Evolutionary conservation across 495 filamentous ascomycete species (phyloP), one percentile per base, ranked within the genome.

Genomic region (Aspergillus funiculosus): DNA sequence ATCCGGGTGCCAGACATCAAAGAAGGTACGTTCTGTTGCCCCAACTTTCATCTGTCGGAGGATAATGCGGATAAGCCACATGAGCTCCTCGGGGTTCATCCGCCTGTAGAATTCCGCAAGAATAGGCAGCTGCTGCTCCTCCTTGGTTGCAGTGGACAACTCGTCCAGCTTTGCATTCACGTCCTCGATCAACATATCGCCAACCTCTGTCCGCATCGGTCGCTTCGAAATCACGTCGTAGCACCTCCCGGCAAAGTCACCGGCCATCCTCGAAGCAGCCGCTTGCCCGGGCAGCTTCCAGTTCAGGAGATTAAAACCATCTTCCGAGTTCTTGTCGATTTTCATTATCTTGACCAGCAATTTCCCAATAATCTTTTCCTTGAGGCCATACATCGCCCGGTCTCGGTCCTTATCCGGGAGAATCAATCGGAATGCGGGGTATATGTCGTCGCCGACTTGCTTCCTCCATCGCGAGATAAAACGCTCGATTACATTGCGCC

Each of bases 1-100:
- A 62, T 97, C 89, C 0, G 88, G 87, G 64, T 98, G 92, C 90
- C 89, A 97, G 35, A 90, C 67, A 44, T 90, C 77, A 46, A 98
- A 80, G 50, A 97, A 78, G 0, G 92, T 95, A 61, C 87, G 86
- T 66, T 97, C 94, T 1, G 89, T 89, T 8, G 94, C 94, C 3
- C 94, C 92, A n/a, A 98, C 80, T 64, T 91, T 96, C 92, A 96
- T 95, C 61, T 95, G 87, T 40, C 87, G 87, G 25, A 98, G 72
- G 30, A 97, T 89, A 43, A 98, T 96, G 4, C 92, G 83, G 44
- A 97, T 84, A 40, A 96, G 67, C 92, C 92, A 98, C 74, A 83
- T 83, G 26, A 98, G 61, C 66, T 98, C 92, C 45, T 92, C 84
- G 0, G 94, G 80, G 57, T 92, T 94, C 91, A 96, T 97, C 5